These are phyloP conservation scores for Lichenothelia convexa DNA, from an alignment of 495 filamentous ascomycete species.

Conservation along the genomic window DNA sequence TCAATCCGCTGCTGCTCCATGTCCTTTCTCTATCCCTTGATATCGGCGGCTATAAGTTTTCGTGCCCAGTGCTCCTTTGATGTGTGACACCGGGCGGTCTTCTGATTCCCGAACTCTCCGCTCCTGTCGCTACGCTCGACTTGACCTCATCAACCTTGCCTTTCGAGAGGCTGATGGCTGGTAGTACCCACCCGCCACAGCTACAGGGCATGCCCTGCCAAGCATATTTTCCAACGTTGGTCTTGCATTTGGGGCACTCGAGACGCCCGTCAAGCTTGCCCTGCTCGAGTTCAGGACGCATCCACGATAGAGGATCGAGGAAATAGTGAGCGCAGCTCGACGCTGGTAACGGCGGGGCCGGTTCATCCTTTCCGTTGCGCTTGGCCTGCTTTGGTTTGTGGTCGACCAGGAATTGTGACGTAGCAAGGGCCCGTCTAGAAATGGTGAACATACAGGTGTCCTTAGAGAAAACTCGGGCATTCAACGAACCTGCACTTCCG, in stretches of 20 bases:
- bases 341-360: conserved; percentile 1
- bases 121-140: conserved; percentile 1
- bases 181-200: conserved; percentile 76
- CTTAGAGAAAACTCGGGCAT: conserved; percentile 4
- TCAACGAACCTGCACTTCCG: conserved; percentile 30
- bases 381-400: conserved; percentile 22
- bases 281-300: conserved; percentile 61
- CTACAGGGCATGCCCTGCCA: conserved; percentile 93
- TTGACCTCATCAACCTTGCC: conserved; percentile 59
- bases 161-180: conserved; percentile 71
- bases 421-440: conserved; percentile 41
- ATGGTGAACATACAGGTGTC: not conserved
- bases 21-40: no score
- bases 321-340: conserved; percentile 61
- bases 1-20: no score
- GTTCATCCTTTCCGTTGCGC: not conserved
- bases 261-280: conserved; percentile 66
- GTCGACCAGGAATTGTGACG: conserved; percentile 38
- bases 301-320: conserved; percentile 82
- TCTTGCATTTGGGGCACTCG: conserved; percentile 64
- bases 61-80: no score
- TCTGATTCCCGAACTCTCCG: conserved; percentile 9
- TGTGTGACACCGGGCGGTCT: conserved; percentile 12
- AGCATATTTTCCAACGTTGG: conserved; percentile 76
- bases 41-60: no score